phyloP scores from a whole-genome alignment of 306 rosid genomes.

The Begonia fuchsioides region DNA sequence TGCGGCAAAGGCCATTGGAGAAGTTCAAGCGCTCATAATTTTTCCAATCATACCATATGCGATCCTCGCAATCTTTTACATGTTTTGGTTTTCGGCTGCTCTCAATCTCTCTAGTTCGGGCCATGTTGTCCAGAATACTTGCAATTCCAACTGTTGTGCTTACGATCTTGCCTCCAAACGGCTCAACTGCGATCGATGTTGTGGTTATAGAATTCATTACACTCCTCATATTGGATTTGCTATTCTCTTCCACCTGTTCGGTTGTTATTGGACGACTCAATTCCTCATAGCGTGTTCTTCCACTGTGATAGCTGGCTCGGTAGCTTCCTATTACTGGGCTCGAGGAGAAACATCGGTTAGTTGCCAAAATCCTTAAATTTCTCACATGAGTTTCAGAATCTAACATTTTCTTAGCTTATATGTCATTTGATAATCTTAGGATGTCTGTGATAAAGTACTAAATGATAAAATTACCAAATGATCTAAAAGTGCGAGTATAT shows the following conservation, averaged over 20 bases:
- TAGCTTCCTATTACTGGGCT: slow-evolving; percentile 94
- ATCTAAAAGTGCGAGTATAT: no score
- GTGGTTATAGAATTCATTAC: slow-evolving; percentile 71
- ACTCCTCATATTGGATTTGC: slow-evolving; percentile 73
- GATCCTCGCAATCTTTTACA: slow-evolving; percentile 80
- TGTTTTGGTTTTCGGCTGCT: slow-evolving; percentile 82
- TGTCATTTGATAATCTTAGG: no score
- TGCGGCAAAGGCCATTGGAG: slow-evolving; percentile 92
- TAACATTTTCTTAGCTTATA: no score
- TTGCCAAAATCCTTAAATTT: slow-evolving; percentile 5
- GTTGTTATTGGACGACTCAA: slow-evolving; percentile 91
- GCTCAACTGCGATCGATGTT: slow-evolving; percentile 64
- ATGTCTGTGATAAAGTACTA: no score
- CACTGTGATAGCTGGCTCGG: slow-evolving; percentile 85
- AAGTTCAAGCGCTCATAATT: slow-evolving; percentile 72
- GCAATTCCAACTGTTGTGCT: slow-evolving; percentile 69
- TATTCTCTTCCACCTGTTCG: slow-evolving; percentile 86
- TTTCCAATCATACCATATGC: slow-evolving; percentile 70
- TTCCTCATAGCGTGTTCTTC: slow-evolving; percentile 79
- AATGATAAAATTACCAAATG: no score
- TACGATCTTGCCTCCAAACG: slow-evolving; percentile 52
- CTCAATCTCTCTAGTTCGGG: slow-evolving; percentile 87
- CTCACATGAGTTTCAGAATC: no score
- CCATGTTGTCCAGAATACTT: slow-evolving; percentile 59
- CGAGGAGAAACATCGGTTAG: slow-evolving; percentile 80